Base-by-base conservation (phyloP, 768 basidiomycete genomes). In the Leucosporidium yakuticum region DNA sequence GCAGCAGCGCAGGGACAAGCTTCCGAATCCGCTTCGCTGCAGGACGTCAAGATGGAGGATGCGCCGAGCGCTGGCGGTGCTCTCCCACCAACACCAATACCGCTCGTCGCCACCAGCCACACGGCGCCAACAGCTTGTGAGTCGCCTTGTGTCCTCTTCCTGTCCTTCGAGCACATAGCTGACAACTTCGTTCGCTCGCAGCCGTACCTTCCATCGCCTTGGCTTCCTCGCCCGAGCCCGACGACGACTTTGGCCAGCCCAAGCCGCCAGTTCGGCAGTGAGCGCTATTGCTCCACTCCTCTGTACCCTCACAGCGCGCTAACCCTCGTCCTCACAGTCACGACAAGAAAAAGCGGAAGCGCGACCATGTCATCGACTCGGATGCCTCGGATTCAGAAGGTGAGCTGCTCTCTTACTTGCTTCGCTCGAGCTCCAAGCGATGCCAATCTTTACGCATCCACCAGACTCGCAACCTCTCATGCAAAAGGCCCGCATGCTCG, bases 271-370 rank as follows among this genome's bases (percentile, higher is more conserved):
- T 62, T 20, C 60, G 59, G 62, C 58, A 29, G 53, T 53, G 49
- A 11, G 54, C 31, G 14, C 12, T 4, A 11, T 2, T 6, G 4
- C 21, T 21, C n/a, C 5, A 2, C 1, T 15, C 9, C 0, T 17
- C 6, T 12, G 5, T 39, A 11, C 23, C 3, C n/a, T 15, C 2
- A 8, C 17, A 1, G 7, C n/a, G 17, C 19, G 17, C 9, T 44
- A 9, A 50, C 23, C 47, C 14, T 32, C 6, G 0, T 36, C 5
- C 31, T 4, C 14, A 11, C 60, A 62, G 63, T 55, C 55, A 48
- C 50, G 68, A 71, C 31, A 67, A 67, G 64, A 69, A 69, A 60
- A 73, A 73, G 65, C 68, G 70, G n/a, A 71, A 69, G 50, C 68
- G 68, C 5, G 70, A 67, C 1, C 54, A 58, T 1, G 36, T 74